A percentile compares a stretch with the other conserved stretches of the same genome.
Evolutionary conservation across 1,139 yeast genomes (phyloP).

Genomic region (Geotrichum macrosporum): DNA sequence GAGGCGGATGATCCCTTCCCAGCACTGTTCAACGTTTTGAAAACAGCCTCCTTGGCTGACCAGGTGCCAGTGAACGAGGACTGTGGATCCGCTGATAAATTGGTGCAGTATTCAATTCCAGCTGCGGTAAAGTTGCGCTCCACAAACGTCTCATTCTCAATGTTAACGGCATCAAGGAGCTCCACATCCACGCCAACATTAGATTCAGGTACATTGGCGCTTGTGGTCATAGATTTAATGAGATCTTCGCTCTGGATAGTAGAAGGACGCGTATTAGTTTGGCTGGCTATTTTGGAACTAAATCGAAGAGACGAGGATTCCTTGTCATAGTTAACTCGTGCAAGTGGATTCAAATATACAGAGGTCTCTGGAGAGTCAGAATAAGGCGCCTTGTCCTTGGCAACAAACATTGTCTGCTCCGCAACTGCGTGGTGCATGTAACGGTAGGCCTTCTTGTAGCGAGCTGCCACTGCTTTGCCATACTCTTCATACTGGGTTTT

Average conservation of each 20-base stretch:
- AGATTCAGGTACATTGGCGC: conserved; percentile 39
- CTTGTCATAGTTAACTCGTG: conserved; percentile 60
- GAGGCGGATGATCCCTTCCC: conserved; percentile 95
- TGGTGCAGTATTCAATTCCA: conserved; percentile 71
- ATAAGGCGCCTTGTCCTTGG: conserved; percentile 92
- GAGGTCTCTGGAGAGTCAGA: conserved; percentile 76
- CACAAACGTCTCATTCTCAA: conserved; percentile 80
- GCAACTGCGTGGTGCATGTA: conserved; percentile 95
- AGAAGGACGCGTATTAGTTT: conserved; percentile 38
- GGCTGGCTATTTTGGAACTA: conserved; percentile 39
- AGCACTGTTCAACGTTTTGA: conserved; percentile 86
- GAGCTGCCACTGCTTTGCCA: conserved; percentile 62
- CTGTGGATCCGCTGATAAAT: conserved; percentile 63
- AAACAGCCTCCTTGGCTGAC: conserved; percentile 99
- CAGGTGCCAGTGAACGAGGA: conserved; percentile 96
- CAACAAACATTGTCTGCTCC: conserved; percentile 83
- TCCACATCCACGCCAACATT: conserved; percentile 98
- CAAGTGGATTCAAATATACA: conserved; percentile 94
- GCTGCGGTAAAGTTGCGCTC: conserved; percentile 82
- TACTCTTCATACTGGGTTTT: conserved; percentile 65
- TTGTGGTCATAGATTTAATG: conserved; percentile 33
- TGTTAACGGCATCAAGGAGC: conserved; percentile 70
- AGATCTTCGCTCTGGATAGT: conserved; percentile 42
- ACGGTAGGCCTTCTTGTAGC: conserved; percentile 89
- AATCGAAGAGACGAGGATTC: conserved; percentile 52